Conservation (phyloP, 495 filamentous ascomycete species). For the Xylaria intraflava region DNA sequence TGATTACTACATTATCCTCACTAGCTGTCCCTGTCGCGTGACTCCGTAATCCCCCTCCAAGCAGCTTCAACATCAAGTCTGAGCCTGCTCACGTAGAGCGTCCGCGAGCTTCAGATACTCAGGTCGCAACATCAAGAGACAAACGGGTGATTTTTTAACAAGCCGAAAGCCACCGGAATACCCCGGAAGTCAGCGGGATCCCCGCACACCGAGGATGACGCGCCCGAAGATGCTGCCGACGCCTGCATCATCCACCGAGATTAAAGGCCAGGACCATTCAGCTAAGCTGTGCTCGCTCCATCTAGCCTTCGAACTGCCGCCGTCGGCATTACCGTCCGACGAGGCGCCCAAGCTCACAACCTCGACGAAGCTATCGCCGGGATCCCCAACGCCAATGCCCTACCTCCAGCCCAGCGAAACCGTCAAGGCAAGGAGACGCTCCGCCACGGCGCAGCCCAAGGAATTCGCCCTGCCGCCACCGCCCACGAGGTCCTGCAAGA, state of each 20-base stretch:
- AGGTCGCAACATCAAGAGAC: background rate
- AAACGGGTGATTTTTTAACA: background rate
- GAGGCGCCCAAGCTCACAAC: conserved; percentile 13
- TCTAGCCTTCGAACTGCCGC: conserved; percentile 69
- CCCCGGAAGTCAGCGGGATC: background rate
- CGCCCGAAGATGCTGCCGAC: conserved; percentile 68
- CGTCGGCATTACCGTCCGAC: conserved; percentile 57
- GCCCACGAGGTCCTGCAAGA: conserved; percentile 85
- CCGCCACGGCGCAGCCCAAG: conserved; percentile 44
- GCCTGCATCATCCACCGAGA: conserved; percentile 76
- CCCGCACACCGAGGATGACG: conserved; percentile 50
- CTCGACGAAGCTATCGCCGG: conserved; percentile 25
- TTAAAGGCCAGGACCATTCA: conserved; percentile 66
- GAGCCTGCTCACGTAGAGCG: background rate
- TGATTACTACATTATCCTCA: background rate
- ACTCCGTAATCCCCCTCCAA: conserved; percentile 1
- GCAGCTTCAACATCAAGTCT: background rate
- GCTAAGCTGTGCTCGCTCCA: conserved; percentile 42
- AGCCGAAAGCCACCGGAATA: background rate
- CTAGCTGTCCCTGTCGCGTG: conserved; percentile 8
- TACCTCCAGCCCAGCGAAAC: conserved; percentile 46
- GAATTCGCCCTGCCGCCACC: conserved; percentile 83
- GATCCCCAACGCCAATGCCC: conserved; percentile 43
- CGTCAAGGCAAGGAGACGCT: conserved; percentile 52
- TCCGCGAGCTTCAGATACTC: background rate